A percentile compares a stretch with the other conserved stretches of the same genome.
Evolutionary conservation across 2,329 filamentous ascomycete genomes (phyloP).

Genomic region (Zymoseptoria brevis): DNA sequence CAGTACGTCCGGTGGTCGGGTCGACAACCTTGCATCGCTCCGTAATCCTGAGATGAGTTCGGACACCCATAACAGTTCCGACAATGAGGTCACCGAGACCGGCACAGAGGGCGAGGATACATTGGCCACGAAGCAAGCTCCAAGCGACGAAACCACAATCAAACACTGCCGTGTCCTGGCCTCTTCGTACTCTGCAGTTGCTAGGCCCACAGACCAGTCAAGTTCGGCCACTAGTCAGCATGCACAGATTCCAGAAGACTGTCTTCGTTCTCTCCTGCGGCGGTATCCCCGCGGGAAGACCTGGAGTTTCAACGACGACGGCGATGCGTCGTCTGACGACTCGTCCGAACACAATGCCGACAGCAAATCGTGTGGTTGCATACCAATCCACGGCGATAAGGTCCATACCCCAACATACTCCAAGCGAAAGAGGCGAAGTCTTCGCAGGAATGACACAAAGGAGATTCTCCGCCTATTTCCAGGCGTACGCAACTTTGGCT

Average conservation of each 20-base stretch:
- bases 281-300: conserved; percentile 30
- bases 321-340: conserved; percentile 22
- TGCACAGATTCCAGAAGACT: conserved; percentile 16
- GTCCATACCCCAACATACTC: conserved; percentile 10
- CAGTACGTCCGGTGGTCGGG: conserved; percentile 21
- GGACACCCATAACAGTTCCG: conserved; percentile 9
- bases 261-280: conserved; percentile 21
- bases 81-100: conserved; percentile 10
- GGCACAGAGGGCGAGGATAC: conserved; percentile 15
- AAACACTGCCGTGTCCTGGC: conserved; percentile 18
- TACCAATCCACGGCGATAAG: conserved; percentile 1
- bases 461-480: conserved; percentile 36
- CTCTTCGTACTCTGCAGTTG: conserved; percentile 10
- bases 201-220: not conserved
- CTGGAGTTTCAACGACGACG: conserved; percentile 27
- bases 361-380: conserved; percentile 8
- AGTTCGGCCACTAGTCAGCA: not conserved
- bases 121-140: conserved; percentile 7
- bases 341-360: conserved; percentile 14
- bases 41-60: conserved; percentile 14
- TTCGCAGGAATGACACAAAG: conserved; percentile 19
- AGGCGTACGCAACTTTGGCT: conserved; percentile 40
- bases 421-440: conserved; percentile 16
- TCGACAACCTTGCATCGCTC: conserved; percentile 11
- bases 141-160: conserved; percentile 3